Evolutionary conservation across 805 yeast species (phyloP), one percentile per base, ranked within the genome.

Genomic region (Maudiozyma serrabonitensis): DNA sequence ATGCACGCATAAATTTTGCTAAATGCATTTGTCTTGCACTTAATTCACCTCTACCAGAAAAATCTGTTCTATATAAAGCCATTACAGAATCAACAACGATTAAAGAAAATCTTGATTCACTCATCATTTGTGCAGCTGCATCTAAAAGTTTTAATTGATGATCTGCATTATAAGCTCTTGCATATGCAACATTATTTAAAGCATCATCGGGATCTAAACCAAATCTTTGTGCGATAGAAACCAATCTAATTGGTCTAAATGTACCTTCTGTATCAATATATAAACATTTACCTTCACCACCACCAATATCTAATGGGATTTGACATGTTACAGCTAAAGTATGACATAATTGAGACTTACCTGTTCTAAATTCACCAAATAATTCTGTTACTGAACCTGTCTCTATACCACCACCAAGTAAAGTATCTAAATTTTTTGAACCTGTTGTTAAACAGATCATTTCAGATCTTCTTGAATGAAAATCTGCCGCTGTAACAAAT

Each of bases 181-280:
- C 99, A 60, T 93, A 91, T 0, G 98, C 98, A 42, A 93, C 96
- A 60, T 93, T 93, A 65, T 90, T 95, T 57, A 93, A 74, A n/a
- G 95, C 95, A 63, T 88, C 96, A 59, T 85, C 89, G 19, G 93
- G 95, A 57, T 87, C 87, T 50, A 93, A 74, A 0, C 96, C 96
- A 63, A 85, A 93, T 57, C 99, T 75, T 63, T 83, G 83, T 2
- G 96, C 96, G 56, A 93, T 89, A 0, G 95, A 82, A 8, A 87
- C 85, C 56, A 93, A 73, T 59, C 99, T 78, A 42, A 83, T 84
- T 1, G 98, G 97, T 63, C 99, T 77, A 66, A 93, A 93, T 1
- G 99, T 93, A 18, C 97, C 96, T 64, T 91, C 99, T 0, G 98
- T 91, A 62, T 93, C 99, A 52, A 93, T 90, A 64, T 87, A 93